A percentile compares a stretch with the other conserved stretches of the same genome.
Conservation (phyloP, 805 yeast species). For the Candida chilensis region DNA sequence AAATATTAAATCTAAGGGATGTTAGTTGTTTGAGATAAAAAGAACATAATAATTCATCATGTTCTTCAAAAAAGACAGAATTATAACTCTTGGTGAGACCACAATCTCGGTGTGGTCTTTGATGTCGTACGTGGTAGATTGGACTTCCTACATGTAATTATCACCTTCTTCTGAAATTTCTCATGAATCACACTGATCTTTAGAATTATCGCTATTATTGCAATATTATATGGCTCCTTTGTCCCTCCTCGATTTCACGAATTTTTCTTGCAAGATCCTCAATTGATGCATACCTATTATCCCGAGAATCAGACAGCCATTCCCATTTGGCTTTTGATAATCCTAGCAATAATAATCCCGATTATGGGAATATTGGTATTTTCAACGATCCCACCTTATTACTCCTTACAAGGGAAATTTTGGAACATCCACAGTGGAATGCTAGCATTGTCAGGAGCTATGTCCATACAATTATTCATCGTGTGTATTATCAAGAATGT, state of each 20-base stretch:
- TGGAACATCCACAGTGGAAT: conserved; percentile 33
- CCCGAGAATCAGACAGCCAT: conserved; percentile 20
- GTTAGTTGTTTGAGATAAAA: conserved; percentile 10
- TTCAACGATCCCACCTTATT: conserved; percentile 4
- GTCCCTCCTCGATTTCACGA: conserved; percentile 28
- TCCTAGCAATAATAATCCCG: conserved; percentile 20
- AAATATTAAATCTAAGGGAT: conserved; percentile 9
- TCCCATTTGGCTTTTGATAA: conserved; percentile 18
- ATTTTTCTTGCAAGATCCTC: conserved; percentile 22
- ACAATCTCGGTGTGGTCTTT: conserved; percentile 17
- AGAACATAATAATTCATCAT: too few species aligned
- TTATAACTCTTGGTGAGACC: too few species aligned
- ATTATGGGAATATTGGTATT: conserved; percentile 12
- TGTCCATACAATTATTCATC: conserved; percentile 23
- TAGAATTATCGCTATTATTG: conserved; percentile 9
- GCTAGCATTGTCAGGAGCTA: conserved; percentile 24
- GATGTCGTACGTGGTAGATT: conserved; percentile 17
- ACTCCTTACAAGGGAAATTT: conserved; percentile 11
- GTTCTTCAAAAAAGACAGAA: too few species aligned
- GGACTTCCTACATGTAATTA: conserved; percentile 11
- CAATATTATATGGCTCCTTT: conserved; percentile 18
- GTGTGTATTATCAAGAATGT: conserved; percentile 37
- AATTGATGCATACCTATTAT: conserved; percentile 20
- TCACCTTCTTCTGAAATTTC: neutral
- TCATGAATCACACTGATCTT: conserved; percentile 5